These are phyloP conservation scores for Fraxinus baroniana DNA, from an alignment of 305 asterid species.

Conservation along the genomic window DNA sequence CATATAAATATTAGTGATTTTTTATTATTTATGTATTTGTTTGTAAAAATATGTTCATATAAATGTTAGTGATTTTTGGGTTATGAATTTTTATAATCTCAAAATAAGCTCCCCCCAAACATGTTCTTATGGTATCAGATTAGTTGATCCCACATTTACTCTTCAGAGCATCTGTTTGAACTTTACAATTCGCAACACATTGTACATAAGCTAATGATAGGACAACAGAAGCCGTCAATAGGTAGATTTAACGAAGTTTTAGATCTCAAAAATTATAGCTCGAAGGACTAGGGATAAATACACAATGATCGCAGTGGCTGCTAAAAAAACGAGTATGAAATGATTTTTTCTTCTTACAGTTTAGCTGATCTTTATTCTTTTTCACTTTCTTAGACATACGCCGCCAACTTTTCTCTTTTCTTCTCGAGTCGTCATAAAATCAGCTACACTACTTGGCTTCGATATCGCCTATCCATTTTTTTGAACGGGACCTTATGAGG, in stretches of 20 bases:
- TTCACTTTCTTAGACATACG: not conserved
- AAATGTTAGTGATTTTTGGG: not conserved
- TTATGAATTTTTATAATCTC: not conserved
- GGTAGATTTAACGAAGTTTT: not conserved
- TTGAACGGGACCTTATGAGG: no score
- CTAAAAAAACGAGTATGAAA: not conserved
- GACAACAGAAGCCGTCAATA: not conserved
- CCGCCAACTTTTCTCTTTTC: not conserved
- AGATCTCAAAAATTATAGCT: not conserved
- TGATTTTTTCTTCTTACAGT: not conserved
- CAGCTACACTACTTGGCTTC: no score
- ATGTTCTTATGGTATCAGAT: not conserved
- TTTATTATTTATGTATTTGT: no score
- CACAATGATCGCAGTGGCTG: not conserved
- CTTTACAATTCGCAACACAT: not conserved
- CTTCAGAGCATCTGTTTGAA: not conserved
- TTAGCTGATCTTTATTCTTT: not conserved
- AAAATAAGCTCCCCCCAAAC: not conserved
- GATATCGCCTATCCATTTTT: no score
- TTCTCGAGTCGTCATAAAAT: no score
- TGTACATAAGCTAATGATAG: not conserved
- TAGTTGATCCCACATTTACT: not conserved
- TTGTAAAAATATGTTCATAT: not conserved
- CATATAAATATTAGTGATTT: no score
- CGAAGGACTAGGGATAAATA: not conserved